Evolutionary conservation across 148 eudicot genomes (phyloP).

Genomic region (Persicaria tinctoria): DNA sequence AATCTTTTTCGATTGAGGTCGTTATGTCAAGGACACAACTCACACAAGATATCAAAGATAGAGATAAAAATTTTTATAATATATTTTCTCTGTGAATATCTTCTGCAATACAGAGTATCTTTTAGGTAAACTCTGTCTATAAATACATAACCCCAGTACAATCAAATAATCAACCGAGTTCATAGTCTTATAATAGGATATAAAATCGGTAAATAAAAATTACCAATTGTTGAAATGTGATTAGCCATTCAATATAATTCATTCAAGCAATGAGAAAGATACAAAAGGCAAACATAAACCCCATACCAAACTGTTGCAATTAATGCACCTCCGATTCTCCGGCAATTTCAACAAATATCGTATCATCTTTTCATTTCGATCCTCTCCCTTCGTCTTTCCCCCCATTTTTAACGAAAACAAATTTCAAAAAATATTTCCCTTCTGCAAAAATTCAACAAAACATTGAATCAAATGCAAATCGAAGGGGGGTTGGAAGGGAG

Average conservation of each 20-base stretch:
- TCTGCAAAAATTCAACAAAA: background rate
- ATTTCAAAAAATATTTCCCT: background rate
- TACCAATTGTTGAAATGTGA: background rate
- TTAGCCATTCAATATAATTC: background rate
- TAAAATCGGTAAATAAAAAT: too few species aligned
- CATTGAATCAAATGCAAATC: background rate
- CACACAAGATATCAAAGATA: too few species aligned
- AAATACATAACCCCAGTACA: too few species aligned
- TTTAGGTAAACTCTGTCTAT: too few species aligned
- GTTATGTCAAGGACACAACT: too few species aligned
- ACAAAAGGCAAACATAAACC: background rate
- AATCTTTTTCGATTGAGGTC: too few species aligned
- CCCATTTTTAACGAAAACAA: background rate
- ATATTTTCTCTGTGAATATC: background rate
- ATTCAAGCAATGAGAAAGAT: background rate
- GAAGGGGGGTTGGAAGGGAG: too few species aligned
- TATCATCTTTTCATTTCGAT: constrained; percentile 52
- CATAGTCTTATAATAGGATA: too few species aligned
- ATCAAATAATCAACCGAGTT: too few species aligned
- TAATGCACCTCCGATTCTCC: constrained; percentile 73
- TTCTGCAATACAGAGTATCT: too few species aligned
- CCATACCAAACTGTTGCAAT: constrained; percentile 76
- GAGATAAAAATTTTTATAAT: too few species aligned
- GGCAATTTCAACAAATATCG: constrained; percentile 61
- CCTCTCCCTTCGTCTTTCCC: constrained; percentile 51